Conservation (phyloP, 139 green algal species). For the Bryopsis sp. region DNA sequence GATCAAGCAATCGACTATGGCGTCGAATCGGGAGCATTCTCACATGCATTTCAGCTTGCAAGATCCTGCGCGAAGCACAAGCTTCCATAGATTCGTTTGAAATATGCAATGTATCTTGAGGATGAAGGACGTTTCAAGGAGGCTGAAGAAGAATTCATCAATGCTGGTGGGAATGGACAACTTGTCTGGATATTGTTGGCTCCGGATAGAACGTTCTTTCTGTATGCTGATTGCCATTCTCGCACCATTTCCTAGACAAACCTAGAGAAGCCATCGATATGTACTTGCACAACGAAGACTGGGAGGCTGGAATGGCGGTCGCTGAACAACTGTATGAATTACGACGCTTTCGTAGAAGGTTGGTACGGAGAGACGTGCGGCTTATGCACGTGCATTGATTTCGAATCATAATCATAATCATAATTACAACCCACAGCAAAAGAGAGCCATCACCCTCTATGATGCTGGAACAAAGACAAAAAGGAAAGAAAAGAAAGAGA, state of each 20-base stretch:
- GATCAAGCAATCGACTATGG: conserved; percentile 65
- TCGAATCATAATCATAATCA: no score
- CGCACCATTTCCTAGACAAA: conserved; percentile 33
- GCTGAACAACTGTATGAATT: conserved; percentile 57
- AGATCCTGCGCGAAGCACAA: conserved; percentile 41
- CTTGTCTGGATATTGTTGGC: neutral
- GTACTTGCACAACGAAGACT: conserved; percentile 68
- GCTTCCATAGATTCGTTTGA: conserved; percentile 62
- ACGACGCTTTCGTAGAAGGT: conserved; percentile 45
- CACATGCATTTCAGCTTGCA: conserved; percentile 56
- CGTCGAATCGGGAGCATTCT: conserved; percentile 57
- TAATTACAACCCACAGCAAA: no score
- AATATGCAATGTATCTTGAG: conserved; percentile 81
- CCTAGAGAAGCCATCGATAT: conserved; percentile 75
- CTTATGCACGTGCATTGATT: no score
- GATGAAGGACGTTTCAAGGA: conserved; percentile 65
- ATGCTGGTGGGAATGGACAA: conserved; percentile 22
- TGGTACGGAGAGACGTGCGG: no score
- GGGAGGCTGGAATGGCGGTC: conserved; percentile 53
- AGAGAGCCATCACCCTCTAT: no score
- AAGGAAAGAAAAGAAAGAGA: no score
- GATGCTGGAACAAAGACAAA: no score
- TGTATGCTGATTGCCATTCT: neutral
- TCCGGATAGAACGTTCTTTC: neutral
- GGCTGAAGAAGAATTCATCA: conserved; percentile 56